A percentile compares a stretch with the other conserved stretches of the same genome.
Evolutionary conservation across 2,329 filamentous ascomycete species (phyloP).

Genomic region (Fusarium sp.): DNA sequence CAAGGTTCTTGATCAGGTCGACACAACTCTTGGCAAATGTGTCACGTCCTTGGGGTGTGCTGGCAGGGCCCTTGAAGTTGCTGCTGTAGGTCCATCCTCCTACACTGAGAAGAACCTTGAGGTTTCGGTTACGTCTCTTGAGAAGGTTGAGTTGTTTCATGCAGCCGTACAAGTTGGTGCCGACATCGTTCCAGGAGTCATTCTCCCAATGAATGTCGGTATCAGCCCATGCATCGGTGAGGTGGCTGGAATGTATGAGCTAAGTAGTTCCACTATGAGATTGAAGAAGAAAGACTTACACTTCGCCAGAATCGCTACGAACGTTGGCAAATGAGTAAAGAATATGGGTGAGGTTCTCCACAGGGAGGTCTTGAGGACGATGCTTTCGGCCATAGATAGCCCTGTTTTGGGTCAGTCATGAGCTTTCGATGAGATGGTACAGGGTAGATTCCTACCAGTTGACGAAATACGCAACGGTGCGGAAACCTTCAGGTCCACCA

Average conservation of each 20-base stretch:
- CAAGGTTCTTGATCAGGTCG: constrained; percentile 79
- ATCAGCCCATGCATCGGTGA: constrained; percentile 73
- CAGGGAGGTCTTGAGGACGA: constrained; percentile 84
- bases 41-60: constrained; percentile 74
- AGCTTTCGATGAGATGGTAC: not conserved
- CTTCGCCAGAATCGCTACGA: constrained; percentile 80
- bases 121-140: constrained; percentile 82
- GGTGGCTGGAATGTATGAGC: constrained; percentile 50
- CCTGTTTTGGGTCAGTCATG: constrained; percentile 52
- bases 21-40: constrained; percentile 81
- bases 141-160: constrained; percentile 88
- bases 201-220: constrained; percentile 78
- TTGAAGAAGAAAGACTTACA: constrained; percentile 58
- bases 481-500: constrained; percentile 64
- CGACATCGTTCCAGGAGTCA: constrained; percentile 76
- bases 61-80: constrained; percentile 82
- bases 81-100: constrained; percentile 92
- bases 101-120: constrained; percentile 87
- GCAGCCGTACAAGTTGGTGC: constrained; percentile 87
- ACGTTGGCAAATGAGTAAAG: constrained; percentile 94
- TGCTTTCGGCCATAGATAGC: constrained; percentile 89
- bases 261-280: not conserved
- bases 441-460: constrained; percentile 64
- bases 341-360: constrained; percentile 85
- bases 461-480: constrained; percentile 78